A percentile compares a stretch with the other conserved stretches of the same genome.
Evolutionary conservation across 176 grass and related monocot genomes (phyloP).

Genomic region (Elaeis guineensis): DNA sequence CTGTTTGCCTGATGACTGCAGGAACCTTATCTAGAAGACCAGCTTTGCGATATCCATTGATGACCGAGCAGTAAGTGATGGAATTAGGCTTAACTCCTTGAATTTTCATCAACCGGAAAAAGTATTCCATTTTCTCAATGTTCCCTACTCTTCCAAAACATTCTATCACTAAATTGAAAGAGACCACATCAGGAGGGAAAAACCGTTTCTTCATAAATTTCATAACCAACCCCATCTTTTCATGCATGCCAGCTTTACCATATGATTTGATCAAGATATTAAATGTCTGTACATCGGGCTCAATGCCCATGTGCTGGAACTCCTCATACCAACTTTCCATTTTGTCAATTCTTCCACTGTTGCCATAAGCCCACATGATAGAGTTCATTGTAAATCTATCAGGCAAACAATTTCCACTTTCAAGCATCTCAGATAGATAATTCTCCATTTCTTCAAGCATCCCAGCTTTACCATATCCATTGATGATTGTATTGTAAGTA

Average conservation of each 20-base stretch:
- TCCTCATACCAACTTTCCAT: conserved; percentile 74
- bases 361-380: conserved; percentile 68
- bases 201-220: conserved; percentile 64
- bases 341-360: conserved; percentile 42
- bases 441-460: conserved; percentile 58
- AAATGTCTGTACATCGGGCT: conserved; percentile 59
- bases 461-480: conserved; percentile 65
- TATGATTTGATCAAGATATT: conserved; percentile 85
- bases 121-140: conserved; percentile 86
- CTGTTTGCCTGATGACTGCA: conserved; percentile 60
- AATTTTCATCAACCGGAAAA: conserved; percentile 83
- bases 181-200: conserved; percentile 43
- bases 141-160: conserved; percentile 63
- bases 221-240: conserved; percentile 55
- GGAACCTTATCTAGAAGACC: conserved; percentile 61
- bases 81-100: conserved; percentile 68
- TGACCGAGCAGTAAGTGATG: conserved; percentile 71
- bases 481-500: conserved; percentile 66
- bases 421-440: conserved; percentile 52
- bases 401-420: conserved; percentile 44
- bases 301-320: conserved; percentile 77
- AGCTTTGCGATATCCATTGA: conserved; percentile 66
- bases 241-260: conserved; percentile 43
- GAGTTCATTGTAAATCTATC: conserved; percentile 93
- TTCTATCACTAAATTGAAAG: conserved; percentile 71